These are phyloP conservation scores for Turritis glabra DNA, from an alignment of 345 rosid species.

Conservation along the genomic window DNA sequence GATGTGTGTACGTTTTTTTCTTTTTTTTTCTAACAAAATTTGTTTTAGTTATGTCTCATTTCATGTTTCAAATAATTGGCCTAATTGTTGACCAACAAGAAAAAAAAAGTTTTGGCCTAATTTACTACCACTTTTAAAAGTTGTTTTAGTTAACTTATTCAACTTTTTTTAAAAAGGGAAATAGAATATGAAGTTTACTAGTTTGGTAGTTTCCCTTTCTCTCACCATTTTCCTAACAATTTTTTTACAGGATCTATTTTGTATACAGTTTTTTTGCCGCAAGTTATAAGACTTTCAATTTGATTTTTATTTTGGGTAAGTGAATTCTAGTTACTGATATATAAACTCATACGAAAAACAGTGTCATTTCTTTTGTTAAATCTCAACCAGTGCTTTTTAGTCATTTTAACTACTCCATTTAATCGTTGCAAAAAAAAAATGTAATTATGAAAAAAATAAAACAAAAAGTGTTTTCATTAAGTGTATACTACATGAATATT, in stretches of 20 bases:
- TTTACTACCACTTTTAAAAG: neutral
- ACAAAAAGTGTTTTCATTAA: too few relatives aligned
- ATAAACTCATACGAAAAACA: neutral
- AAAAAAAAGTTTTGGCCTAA: neutral
- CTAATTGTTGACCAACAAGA: neutral
- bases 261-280: neutral
- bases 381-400: neutral
- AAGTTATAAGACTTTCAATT: neutral
- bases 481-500: too few relatives aligned
- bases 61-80: slow-evolving; percentile 4
- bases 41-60: slow-evolving; percentile 14
- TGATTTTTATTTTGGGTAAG: neutral
- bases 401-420: neutral
- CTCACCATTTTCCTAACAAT: neutral
- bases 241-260: neutral
- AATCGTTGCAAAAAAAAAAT: too few relatives aligned
- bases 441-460: too few relatives aligned
- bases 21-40: neutral
- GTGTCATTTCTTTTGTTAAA: neutral
- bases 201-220: neutral
- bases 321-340: neutral
- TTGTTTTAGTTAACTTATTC: neutral
- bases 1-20: neutral
- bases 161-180: neutral
- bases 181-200: neutral